phyloP scores from a whole-genome alignment of 1,284 basidiomycete species.

The Trichosporon sp. region DNA sequence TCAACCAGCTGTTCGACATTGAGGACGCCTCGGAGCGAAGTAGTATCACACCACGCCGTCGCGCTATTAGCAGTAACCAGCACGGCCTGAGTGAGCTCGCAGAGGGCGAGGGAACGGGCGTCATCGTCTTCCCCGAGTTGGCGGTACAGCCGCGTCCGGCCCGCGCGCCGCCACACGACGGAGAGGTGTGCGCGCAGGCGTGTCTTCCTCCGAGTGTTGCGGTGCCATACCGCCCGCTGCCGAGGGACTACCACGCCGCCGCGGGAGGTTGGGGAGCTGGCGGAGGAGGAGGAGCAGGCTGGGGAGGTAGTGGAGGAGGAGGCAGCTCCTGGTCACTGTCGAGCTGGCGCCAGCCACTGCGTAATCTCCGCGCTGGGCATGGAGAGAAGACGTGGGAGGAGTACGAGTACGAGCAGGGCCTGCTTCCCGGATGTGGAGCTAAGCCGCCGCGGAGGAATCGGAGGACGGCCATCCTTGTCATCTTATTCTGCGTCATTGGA shows the following conservation, averaged over 20 bases:
- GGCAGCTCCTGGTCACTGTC: not conserved
- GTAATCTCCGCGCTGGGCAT: not conserved
- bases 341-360: constrained; percentile 1
- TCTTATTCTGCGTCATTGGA: constrained; percentile 13
- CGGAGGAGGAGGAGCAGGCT: not conserved
- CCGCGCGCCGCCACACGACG: constrained; percentile 10
- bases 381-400: not conserved
- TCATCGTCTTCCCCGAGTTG: constrained; percentile 26
- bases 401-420: not conserved
- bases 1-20: constrained; percentile 7
- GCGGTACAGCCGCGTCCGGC: constrained; percentile 4
- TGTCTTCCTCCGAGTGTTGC: constrained; percentile 15
- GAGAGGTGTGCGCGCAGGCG: constrained; percentile 18
- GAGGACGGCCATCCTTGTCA: constrained; percentile 8
- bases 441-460: not conserved
- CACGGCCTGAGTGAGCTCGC: not conserved
- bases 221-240: constrained; percentile 14
- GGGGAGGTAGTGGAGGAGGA: not conserved
- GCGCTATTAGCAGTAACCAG: constrained; percentile 8
- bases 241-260: constrained; percentile 6
- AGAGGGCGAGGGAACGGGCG: constrained; percentile 9
- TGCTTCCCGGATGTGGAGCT: not conserved
- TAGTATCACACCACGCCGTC: constrained; percentile 11
- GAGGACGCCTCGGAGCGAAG: not conserved
- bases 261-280: not conserved